phyloP scores from a whole-genome alignment of 345 rosid species.

The Crucihimalaya himalaica region DNA sequence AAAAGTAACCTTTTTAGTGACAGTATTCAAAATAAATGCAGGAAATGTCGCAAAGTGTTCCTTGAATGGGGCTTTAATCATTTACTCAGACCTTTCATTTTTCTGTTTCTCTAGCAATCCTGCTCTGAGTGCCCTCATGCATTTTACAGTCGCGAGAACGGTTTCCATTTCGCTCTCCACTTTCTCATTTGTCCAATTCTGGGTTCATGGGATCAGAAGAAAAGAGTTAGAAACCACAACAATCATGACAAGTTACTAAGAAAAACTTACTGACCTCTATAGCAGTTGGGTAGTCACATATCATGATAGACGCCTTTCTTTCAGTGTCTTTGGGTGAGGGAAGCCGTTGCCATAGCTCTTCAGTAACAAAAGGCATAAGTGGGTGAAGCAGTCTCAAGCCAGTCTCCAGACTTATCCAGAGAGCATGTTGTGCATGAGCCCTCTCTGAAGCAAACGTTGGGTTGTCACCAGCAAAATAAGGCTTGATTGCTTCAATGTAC shows the following conservation, averaged over 20 bases:
- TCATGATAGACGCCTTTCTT: constrained; percentile 76
- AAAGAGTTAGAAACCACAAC: constrained; percentile 8
- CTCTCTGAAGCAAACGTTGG: constrained; percentile 60
- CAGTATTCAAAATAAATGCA: neutral
- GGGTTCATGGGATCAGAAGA: neutral
- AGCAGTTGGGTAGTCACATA: constrained; percentile 72
- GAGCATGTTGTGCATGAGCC: constrained; percentile 61
- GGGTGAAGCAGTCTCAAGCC: constrained; percentile 96
- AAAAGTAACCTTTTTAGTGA: neutral
- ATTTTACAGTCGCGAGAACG: constrained; percentile 66
- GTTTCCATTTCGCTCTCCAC: constrained; percentile 82
- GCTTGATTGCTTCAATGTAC: constrained; percentile 88
- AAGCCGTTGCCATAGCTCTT: constrained; percentile 96
- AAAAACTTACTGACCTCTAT: constrained; percentile 52
- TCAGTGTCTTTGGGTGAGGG: constrained; percentile 50
- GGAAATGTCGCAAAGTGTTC: neutral
- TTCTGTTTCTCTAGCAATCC: constrained; percentile 72
- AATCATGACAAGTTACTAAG: constrained; percentile 2
- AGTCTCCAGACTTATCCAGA: constrained; percentile 83
- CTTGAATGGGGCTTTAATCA: neutral
- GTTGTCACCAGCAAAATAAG: constrained; percentile 68
- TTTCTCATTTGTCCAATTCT: constrained; percentile 71
- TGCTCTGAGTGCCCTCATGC: constrained; percentile 73
- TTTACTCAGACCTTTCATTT: constrained; percentile 64
- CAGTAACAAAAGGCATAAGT: constrained; percentile 91